Base-by-base conservation (phyloP, 441 rosid genomes). In the Rhodomyrtus psidioides region DNA sequence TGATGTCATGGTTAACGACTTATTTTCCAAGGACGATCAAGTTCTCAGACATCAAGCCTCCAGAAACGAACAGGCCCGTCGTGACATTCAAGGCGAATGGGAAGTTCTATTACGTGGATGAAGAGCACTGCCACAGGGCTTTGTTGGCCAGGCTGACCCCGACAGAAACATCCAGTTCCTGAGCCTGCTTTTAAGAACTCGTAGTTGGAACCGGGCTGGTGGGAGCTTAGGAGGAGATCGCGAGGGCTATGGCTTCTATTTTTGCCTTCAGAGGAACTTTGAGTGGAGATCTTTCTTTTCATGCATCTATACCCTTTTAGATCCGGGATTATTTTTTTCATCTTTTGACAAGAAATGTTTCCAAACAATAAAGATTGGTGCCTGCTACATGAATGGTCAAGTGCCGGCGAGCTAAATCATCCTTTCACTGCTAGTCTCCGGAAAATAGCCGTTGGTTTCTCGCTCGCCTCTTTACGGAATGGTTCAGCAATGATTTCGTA, bases 1-100 rank as follows among this genome's bases (percentile, higher is more conserved):
- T 93, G 97, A 85, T 97, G 98, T 91, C 99, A 0, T 96, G 98
- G 98, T 83, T 97, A 74, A 98, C 93, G 2, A 94, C 98, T 51
- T 89, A 87, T 62, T 55, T 90, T 39, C 93, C 97, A 0, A 90
- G 88, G 91, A 94, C 98, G 8, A 86, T 97, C 81, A 97, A 91
- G 87, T 96, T 97, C 83, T 91, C 98, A 2, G 99, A 95, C 82
- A 93, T 97, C 75, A 94, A 94, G 55, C 94, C 87, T 15, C 85
- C 98, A 6, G 93, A 94, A 88, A 96, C 98, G 81, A 94, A 95
- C 60, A 90, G 98, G 90, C 98, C 99, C 21, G 94, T 82, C 19
- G 98, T 97, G 88, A 94, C 96, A 53, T 95, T 97, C 83, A 94
- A 93, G 91, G 99, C 98, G 17, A 92, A 95, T 17, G 97, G 91